These are phyloP conservation scores for Thymus mandschuricus DNA, from an alignment of 257 asterid species.

Conservation along the genomic window DNA sequence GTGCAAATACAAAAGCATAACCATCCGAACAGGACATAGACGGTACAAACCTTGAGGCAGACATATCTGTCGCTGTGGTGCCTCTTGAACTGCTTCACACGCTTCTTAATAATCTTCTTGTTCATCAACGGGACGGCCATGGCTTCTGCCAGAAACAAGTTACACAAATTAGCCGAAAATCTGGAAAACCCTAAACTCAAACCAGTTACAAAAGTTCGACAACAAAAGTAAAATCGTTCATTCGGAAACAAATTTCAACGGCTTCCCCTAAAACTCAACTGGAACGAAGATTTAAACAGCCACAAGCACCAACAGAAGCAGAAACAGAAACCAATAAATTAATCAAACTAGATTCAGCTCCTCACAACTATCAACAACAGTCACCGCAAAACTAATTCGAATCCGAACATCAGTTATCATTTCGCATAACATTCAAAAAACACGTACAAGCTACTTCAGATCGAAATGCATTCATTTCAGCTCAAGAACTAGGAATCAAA, in stretches of 20 bases:
- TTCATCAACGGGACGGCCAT: constrained; percentile 47
- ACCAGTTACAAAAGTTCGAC: neutral
- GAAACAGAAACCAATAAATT: neutral
- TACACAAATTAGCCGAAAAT: neutral
- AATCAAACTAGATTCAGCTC: no score
- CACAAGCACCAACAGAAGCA: neutral
- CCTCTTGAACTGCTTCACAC: constrained; percentile 49
- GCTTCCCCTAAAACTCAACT: neutral
- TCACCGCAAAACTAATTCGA: neutral
- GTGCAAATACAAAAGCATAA: neutral
- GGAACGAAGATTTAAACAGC: neutral
- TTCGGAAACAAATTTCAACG: neutral
- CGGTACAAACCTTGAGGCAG: constrained; percentile 47
- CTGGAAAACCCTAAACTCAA: neutral
- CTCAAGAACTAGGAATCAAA: no score
- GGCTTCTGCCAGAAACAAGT: constrained; percentile 25
- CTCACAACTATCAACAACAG: no score
- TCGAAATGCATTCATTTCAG: neutral
- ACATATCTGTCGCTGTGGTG: constrained; percentile 44
- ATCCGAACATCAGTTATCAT: neutral
- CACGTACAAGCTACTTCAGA: neutral
- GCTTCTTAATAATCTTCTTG: constrained; percentile 52
- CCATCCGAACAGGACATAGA: neutral
- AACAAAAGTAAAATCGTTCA: no score
- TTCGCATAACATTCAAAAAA: neutral